phyloP scores from a whole-genome alignment of 805 yeast species.

The Ogataea pilisensis region DNA sequence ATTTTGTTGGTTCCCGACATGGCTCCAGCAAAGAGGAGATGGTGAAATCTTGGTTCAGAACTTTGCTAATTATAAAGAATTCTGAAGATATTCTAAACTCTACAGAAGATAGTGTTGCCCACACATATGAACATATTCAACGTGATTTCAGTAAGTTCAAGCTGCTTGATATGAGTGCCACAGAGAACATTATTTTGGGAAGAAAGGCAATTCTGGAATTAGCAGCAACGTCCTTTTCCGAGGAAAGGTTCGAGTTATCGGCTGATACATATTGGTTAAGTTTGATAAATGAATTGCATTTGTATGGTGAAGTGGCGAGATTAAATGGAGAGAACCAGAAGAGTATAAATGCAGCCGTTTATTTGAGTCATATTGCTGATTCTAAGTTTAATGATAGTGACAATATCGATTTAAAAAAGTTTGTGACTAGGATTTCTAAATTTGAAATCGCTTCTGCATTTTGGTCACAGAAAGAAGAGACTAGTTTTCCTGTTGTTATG shows the following conservation, averaged over 20 bases:
- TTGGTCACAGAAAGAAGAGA: constrained; percentile 58
- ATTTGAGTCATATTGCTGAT: constrained; percentile 37
- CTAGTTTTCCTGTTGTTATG: constrained; percentile 52
- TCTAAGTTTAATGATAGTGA: constrained; percentile 8
- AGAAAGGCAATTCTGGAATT: constrained; percentile 37
- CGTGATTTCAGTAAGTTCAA: constrained; percentile 36
- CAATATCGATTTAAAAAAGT: constrained; percentile 6
- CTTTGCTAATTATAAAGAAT: constrained; percentile 30
- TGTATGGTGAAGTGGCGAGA: constrained; percentile 41
- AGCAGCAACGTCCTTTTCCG: constrained; percentile 1
- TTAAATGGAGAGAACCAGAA: constrained; percentile 40
- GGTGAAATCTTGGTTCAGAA: constrained; percentile 27
- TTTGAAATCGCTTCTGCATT: constrained; percentile 55
- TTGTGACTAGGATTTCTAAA: constrained; percentile 26
- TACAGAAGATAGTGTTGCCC: constrained; percentile 7
- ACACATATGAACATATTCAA: constrained; percentile 12
- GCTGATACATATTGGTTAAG: constrained; percentile 14
- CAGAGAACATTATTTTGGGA: constrained; percentile 42
- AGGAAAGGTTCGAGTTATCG: constrained; percentile 10
- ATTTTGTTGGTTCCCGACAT: constrained; percentile 5
- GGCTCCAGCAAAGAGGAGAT: constrained; percentile 4
- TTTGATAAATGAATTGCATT: constrained; percentile 35
- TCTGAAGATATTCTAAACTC: constrained; percentile 16
- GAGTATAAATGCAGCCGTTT: constrained; percentile 45
- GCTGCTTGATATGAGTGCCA: constrained; percentile 29